phyloP scores from a whole-genome alignment of 2,329 filamentous ascomycete genomes.

The Ophiocordyceps camponoti-rufipedis region DNA sequence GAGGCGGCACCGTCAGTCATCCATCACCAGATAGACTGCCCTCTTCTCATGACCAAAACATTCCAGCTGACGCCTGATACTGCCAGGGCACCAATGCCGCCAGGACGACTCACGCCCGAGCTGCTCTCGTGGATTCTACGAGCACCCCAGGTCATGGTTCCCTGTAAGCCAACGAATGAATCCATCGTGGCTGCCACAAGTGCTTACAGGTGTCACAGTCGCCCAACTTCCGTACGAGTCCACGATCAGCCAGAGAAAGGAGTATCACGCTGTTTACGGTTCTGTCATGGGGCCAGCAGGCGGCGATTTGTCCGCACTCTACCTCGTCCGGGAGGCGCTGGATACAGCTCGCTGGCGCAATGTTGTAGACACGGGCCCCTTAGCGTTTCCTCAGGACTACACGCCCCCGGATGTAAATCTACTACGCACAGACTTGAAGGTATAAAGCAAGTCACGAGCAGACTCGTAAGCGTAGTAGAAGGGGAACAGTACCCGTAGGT shows the following conservation, averaged over 20 bases:
- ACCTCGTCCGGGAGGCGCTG: conserved; percentile 11
- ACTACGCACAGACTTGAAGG: too few species aligned
- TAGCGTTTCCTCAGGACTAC: conserved; percentile 10
- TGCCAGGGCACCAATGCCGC: conserved; percentile 8
- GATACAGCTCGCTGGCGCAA: conserved; percentile 10
- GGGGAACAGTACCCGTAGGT: too few species aligned
- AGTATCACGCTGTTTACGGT: conserved; percentile 13
- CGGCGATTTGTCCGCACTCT: conserved; percentile 9
- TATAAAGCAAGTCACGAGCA: too few species aligned
- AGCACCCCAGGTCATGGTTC: conserved; percentile 13
- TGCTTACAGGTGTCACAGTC: conserved; percentile 6
- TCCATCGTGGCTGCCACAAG: not conserved
- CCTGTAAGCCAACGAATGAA: conserved; percentile 12
- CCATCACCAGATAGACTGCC: not conserved
- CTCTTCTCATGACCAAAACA: conserved; percentile 1
- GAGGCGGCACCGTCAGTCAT: conserved; percentile 8
- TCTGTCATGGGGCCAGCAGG: conserved; percentile 12
- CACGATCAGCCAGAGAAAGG: conserved; percentile 8
- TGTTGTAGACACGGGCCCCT: conserved; percentile 10
- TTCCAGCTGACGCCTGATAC: too few species aligned
- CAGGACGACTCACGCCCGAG: conserved; percentile 8
- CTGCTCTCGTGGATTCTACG: conserved; percentile 12
- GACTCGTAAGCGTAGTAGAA: too few species aligned
- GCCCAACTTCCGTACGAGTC: conserved; percentile 13
- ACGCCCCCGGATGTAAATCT: conserved; percentile 1